Evolutionary conservation across 768 basidiomycete species (phyloP), one percentile per base, ranked within the genome.

Genomic region (Phlebiopsis flavidoalba): DNA sequence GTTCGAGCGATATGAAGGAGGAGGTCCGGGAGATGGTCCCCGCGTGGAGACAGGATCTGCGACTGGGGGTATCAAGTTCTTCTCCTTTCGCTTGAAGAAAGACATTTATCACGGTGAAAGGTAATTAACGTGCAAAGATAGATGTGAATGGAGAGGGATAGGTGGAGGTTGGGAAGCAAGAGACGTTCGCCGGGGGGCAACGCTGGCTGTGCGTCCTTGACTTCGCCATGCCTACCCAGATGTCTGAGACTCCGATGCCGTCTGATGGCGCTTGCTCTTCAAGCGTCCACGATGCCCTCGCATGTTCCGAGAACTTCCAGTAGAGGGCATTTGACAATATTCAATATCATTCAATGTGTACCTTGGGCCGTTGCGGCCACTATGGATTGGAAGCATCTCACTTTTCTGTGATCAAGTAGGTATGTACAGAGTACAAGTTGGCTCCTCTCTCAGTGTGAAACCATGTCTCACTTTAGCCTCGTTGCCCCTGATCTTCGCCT

Each of bases 21-120:
- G 35, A 10, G 63, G 69, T 74, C 62, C 71, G 70, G n/a, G 68
- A 65, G 40, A 53, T 19, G 50, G 48, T 11, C 54, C 57, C 67
- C 71, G 50, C 75, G 64, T 62, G 70, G 70, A 53, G 72, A 72
- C 21, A 61, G 67, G 21, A 68, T 70, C 63, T 63, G 77, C 69
- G 6, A 88, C 79, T n/a, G 91, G 86, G 49, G 91, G 91, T 53
- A 93, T 92, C 10, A 78, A 58, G 54, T 78, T 66, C 69, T 84
- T 79, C 55, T 86, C 80, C 67, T 87, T 91, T 70, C 83, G 83
- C 71, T 82, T 88, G 76, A 84, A 87, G 67, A 84, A 81, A 66
- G 84, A 80, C 88, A 89, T 89, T 60, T 72, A 31, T 31, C 26
- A n/a, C 6, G 26, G 26, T 31, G 26, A 31, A 61, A 62, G 60